Base-by-base conservation (phyloP, 75 land plant genomes). In the Picea sitchensis region DNA sequence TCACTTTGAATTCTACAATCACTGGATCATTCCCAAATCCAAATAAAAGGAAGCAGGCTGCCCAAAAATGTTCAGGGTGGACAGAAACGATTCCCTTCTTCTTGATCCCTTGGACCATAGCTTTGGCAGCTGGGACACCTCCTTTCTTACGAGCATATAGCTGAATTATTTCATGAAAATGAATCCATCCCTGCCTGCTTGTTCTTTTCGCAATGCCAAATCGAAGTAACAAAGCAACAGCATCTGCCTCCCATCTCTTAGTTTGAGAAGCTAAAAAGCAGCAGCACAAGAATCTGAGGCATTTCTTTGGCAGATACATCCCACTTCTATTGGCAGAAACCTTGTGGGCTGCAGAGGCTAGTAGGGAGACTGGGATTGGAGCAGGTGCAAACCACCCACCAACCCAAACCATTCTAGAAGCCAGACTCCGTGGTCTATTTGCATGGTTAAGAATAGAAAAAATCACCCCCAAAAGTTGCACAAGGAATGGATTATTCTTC, bases 351-450 rank as follows among this genome's bases (percentile, higher is more conserved):
- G 91, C 88, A 54, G 85, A 67, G 1, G 88, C 88, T 41, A 94
- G 73, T 30, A 90, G 80, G 36, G 77, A 76, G 12, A 81, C 83
- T 11, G 95, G 85, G 64, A 91, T 76, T 0, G 95, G 86, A 31
- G 88, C 72, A 32, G 98, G 92, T 61, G 92, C 95, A 77, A 93
- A 82, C 98, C 98, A 95, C 11, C 92, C 90, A 36, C 95, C 93
- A 63, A 83, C 89, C 32, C 80, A 82, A 38, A 86, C 86, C 95
- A 95, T 95, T 81, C 86, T 80, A 8, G 79, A 83, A 23, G 98
- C 89, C 21, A 90, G 82, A 62, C 78, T 84, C 63, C 83, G 80
- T 58, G 79, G 77, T 57, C 83, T 79, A 59, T 75, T 81, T 11
- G 76, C 51, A 68, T 87, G 84, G 73, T 90, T 83, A 51, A 95